Evolutionary conservation across 2,329 filamentous ascomycete species (phyloP), one percentile per base, ranked within the genome.

Genomic region (Orbilia blumenaviensis): DNA sequence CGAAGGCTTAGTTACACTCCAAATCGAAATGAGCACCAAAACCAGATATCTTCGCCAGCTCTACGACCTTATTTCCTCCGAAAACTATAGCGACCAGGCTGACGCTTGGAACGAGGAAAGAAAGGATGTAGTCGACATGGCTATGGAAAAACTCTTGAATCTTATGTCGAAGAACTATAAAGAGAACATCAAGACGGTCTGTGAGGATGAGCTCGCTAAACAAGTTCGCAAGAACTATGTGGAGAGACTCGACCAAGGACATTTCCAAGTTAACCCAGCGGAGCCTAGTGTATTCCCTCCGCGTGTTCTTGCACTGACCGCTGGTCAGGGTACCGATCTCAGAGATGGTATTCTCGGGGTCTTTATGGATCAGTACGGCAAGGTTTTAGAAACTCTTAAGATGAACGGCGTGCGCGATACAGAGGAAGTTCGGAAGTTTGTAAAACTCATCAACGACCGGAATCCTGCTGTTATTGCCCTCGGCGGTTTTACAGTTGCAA

Each of bases 81-180:
- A 99, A 83, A 97, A 96, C 83, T 95, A 93, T 82, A 97, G 94
- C 81, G 94, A 97, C 81, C 88, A 95, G 50, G 95, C 95, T 2
- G 94, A 98, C 83, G 91, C 93, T 8, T 99, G 95, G 95, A 97
- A 97, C 79, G 88, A 90, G 54, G 89, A 97, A 80, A 91, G 95
- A 36, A 89, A 90, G 78, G 93, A 96, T 80, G 90, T 96, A 0
- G 85, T 99, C 58, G 92, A 97, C 79, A 82, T 90, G 66, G 93
- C 94, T 0, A 89, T 97, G 74, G 85, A 87, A 7, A 96, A 94
- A 82, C 86, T 99, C 46, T 91, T 96, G 80, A 89, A 87, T 79
- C 86, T 96, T 78, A 94, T 98, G 80, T 89, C 92, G 71, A 95
- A 94, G 82, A 93, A 93, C 71, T 93, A 98, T 77, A 98, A 98